phyloP scores from a whole-genome alignment of 1,284 basidiomycete genomes.

The Malassezia obtusa region DNA sequence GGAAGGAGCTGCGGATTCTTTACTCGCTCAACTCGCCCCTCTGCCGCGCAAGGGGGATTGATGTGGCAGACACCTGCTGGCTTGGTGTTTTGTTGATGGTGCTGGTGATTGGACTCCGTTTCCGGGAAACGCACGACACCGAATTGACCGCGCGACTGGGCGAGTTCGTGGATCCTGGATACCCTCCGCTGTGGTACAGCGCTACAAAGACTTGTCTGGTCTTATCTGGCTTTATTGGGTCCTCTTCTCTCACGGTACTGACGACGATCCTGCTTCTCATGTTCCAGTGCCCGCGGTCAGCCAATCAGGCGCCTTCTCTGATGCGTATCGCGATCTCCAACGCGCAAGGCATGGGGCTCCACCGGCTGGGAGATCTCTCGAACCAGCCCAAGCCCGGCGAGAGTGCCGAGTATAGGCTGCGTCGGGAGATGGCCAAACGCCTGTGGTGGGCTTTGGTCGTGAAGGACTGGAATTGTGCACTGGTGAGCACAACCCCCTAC shows the following conservation, averaged over 20 bases:
- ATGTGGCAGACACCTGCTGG: slow-evolving; percentile 40
- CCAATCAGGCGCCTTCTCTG: slow-evolving; percentile 17
- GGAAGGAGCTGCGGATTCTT: slow-evolving; percentile 32
- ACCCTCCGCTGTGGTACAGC: slow-evolving; percentile 32
- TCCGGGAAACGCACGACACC: slow-evolving; percentile 10
- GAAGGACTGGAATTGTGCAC: slow-evolving; percentile 28
- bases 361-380: slow-evolving; percentile 36
- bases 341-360: slow-evolving; percentile 39
- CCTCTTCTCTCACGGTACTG: slow-evolving; percentile 30
- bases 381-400: slow-evolving; percentile 28
- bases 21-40: slow-evolving; percentile 32
- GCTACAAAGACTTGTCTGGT: slow-evolving; percentile 35
- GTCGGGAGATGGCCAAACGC: slow-evolving; percentile 38
- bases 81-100: slow-evolving; percentile 35
- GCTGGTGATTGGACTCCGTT: slow-evolving; percentile 33
- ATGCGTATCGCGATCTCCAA: slow-evolving; percentile 38
- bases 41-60: slow-evolving; percentile 35
- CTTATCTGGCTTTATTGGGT: slow-evolving; percentile 32
- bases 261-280: slow-evolving; percentile 33
- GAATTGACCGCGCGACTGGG: background rate
- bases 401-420: slow-evolving; percentile 23
- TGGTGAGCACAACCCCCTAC: background rate
- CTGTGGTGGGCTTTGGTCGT: slow-evolving; percentile 42
- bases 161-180: background rate
- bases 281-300: slow-evolving; percentile 21